Conservation (phyloP, 1,284 basidiomycete genomes). For the Moesziomyces antarcticus region DNA sequence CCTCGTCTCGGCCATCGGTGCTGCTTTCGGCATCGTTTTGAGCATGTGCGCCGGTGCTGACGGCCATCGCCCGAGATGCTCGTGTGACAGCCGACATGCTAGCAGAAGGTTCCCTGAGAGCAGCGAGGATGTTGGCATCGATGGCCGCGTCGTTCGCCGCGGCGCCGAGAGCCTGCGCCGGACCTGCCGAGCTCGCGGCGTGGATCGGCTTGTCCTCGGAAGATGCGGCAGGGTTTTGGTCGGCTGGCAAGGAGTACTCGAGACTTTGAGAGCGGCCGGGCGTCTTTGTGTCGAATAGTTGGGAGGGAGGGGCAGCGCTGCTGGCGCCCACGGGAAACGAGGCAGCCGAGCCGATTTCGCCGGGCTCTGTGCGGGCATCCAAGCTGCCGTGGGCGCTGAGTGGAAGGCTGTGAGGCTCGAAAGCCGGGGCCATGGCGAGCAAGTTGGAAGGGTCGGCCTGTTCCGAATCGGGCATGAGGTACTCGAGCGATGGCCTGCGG, state of each 20-base stretch:
- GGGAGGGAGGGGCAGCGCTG: conserved; percentile 1
- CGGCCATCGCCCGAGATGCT: conserved; percentile 3
- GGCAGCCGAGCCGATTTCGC: conserved; percentile 13
- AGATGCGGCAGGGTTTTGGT: background rate
- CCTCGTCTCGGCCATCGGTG: conserved; percentile 12
- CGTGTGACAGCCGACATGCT: conserved; percentile 43
- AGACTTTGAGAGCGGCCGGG: conserved; percentile 16
- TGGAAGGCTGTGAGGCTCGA: conserved; percentile 35
- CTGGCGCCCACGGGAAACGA: conserved; percentile 7
- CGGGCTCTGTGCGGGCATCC: conserved; percentile 15
- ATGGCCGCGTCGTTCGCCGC: conserved; percentile 1
- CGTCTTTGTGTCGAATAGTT: conserved; percentile 2
- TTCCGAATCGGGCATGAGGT: conserved; percentile 11
- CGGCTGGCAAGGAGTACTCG: conserved; percentile 10
- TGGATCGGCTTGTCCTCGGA: background rate
- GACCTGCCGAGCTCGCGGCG: background rate
- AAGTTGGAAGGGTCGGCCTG: background rate
- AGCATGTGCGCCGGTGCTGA: background rate
- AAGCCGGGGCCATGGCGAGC: conserved; percentile 4
- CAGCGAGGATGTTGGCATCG: conserved; percentile 26
- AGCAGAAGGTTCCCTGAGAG: conserved; percentile 28
- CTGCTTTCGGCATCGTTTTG: background rate
- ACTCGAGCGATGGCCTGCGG: conserved; percentile 38
- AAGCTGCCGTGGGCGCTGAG: conserved; percentile 22
- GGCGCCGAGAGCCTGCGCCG: too few relatives aligned